Evolutionary conservation across 441 rosid species (phyloP), one percentile per base, ranked within the genome.

Genomic region (Caryocar brasiliense): DNA sequence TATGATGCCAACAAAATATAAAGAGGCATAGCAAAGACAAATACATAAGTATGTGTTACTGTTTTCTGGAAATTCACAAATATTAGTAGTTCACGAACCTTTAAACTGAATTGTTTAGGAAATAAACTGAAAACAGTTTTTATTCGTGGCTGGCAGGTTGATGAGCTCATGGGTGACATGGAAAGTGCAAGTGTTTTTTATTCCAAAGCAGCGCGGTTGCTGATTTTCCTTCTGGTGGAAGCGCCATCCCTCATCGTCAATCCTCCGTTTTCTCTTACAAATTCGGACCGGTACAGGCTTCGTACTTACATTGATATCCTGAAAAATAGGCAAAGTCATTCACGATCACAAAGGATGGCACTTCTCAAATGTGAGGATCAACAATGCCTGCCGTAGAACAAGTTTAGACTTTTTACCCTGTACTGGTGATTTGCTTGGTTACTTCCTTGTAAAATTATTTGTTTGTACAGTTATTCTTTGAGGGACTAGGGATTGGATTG

Each of bases 191-290:
- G 72, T 20, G 55, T 64, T 22, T 47, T 61, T 43, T 91, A 91
- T 45, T 75, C 86, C 4, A 87, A 70, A 68, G 96, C 96, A 5
- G 79, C 79, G 58, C 70, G 74, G 7, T 70, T 91, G 68, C 54
- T 91, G 43, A 61, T 72, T 47, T 87, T 91, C 59, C 95, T 91
- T 58, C 58, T 82, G 45, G 81, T 82, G 41, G 98, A 91, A 70
- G 98, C 98, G 19, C 91, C 95, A 4, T 78, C 84, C 5, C 88
- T 87, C 51, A 74, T 80, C 58, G 73, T 91, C 24, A 91, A 83
- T 52, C 98, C 96, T n/a, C 89, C 94, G 0, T 73, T 91, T 52
- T 87, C 91, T 25, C 91, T 91, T 54, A 87, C 98, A 57, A 85
- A 81, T 74, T 78, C 89, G 7, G 91, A 80, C 55, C 76, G 83